phyloP scores from a whole-genome alignment of 1,284 basidiomycete genomes.

The Papiliotrema terrestris region DNA sequence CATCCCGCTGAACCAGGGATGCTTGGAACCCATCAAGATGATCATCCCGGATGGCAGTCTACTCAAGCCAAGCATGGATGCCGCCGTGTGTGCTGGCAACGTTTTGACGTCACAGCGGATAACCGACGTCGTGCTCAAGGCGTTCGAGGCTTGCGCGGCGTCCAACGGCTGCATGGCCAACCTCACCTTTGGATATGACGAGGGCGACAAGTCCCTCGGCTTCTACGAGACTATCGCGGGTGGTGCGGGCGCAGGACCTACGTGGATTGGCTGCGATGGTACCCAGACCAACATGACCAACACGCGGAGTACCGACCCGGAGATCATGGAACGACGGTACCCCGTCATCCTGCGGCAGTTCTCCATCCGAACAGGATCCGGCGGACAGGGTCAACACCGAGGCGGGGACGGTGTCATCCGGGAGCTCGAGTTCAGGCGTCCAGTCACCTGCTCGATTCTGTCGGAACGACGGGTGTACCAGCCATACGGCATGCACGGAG shows the following conservation, averaged over 20 bases:
- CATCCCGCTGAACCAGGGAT: slow-evolving; percentile 92
- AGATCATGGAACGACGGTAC: slow-evolving; percentile 78
- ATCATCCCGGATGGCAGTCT: slow-evolving; percentile 76
- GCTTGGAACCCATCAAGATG: slow-evolving; percentile 59
- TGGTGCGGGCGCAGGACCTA: slow-evolving; percentile 73
- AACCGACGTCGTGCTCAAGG: slow-evolving; percentile 89
- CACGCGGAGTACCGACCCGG: slow-evolving; percentile 86
- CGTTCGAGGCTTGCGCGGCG: slow-evolving; percentile 87
- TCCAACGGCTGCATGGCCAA: slow-evolving; percentile 64
- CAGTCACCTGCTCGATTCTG: slow-evolving; percentile 76
- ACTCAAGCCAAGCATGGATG: slow-evolving; percentile 75
- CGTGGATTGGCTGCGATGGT: slow-evolving; percentile 84
- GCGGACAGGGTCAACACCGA: slow-evolving; percentile 69
- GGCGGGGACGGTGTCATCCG: slow-evolving; percentile 87
- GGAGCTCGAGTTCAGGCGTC: slow-evolving; percentile 82
- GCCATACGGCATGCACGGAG: slow-evolving; percentile 34
- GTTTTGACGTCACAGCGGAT: slow-evolving; percentile 89
- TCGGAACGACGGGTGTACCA: slow-evolving; percentile 28
- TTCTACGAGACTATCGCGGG: slow-evolving; percentile 63
- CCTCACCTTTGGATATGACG: slow-evolving; percentile 69
- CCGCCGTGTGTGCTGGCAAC: slow-evolving; percentile 90
- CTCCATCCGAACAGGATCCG: slow-evolving; percentile 70
- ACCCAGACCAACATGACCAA: slow-evolving; percentile 76
- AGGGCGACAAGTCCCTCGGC: slow-evolving; percentile 83
- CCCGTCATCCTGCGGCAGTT: slow-evolving; percentile 74